A percentile compares a stretch with the other conserved stretches of the same genome.
These are phyloP conservation scores for Fusarium armeniacum DNA, from an alignment of 2,329 filamentous ascomycete species.

Conservation along the genomic window DNA sequence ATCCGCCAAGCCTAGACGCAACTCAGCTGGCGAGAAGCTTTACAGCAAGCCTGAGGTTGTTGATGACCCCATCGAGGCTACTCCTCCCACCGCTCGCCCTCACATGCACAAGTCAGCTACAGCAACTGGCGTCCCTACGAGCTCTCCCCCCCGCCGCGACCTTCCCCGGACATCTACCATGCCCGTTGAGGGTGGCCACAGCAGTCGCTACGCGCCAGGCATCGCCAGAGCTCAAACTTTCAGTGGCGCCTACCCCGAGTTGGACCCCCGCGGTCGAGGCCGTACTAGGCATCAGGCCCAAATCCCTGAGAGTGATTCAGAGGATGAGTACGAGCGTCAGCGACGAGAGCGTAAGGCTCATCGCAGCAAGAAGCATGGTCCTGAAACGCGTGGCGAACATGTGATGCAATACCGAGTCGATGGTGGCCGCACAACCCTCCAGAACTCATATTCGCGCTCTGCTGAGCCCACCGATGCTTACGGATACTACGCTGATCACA, in stretches of 20 bases:
- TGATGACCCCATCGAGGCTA: constrained; percentile 51
- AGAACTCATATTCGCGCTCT: constrained; percentile 50
- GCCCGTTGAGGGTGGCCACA: constrained; percentile 51
- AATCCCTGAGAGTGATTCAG: constrained; percentile 53
- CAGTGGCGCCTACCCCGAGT: constrained; percentile 46
- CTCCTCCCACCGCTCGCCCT: constrained; percentile 52
- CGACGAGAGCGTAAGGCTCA: constrained; percentile 53
- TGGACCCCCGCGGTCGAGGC: constrained; percentile 54
- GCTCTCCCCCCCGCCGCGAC: constrained; percentile 54
- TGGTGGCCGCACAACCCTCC: constrained; percentile 48
- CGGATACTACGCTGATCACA: constrained; percentile 45
- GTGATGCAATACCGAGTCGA: constrained; percentile 53
- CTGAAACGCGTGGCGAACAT: constrained; percentile 48
- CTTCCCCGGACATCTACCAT: constrained; percentile 55
- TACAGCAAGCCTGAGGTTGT: constrained; percentile 53
- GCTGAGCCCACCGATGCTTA: constrained; percentile 41
- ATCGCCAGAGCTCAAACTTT: constrained; percentile 55
- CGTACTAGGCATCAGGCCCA: constrained; percentile 57
- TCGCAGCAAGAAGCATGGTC: constrained; percentile 55
- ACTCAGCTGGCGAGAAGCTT: constrained; percentile 53
- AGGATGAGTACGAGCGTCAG: constrained; percentile 54
- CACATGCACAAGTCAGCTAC: constrained; percentile 50
- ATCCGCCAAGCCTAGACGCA: constrained; percentile 53
- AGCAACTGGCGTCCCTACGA: constrained; percentile 44
- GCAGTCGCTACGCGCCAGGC: constrained; percentile 48